Conservation (phyloP, 768 basidiomycete species). For the Russula griseocarnosa region DNA sequence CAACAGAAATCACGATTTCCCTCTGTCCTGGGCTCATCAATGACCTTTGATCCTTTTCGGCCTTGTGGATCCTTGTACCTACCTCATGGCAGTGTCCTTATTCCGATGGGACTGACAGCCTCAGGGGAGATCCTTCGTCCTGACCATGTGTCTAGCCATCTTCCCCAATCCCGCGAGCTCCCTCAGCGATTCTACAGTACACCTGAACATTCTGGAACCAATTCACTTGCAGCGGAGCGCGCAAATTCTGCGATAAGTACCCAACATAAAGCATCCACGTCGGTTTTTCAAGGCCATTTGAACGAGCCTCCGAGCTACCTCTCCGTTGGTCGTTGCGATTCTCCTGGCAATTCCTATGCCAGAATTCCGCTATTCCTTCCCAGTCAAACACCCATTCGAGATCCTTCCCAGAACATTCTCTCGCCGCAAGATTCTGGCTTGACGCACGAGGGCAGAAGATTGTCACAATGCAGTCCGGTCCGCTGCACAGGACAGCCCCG, state of each 20-base stretch:
- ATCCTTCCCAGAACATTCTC: not conserved
- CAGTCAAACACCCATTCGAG: conserved; percentile 19
- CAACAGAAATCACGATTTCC: not conserved
- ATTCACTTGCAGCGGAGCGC: not conserved
- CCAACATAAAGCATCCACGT: not conserved
- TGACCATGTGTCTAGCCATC: not conserved
- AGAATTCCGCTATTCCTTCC: conserved; percentile 19
- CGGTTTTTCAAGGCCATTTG: not conserved
- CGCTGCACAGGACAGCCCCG: not conserved
- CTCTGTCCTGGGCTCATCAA: not conserved
- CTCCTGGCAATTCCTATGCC: not conserved
- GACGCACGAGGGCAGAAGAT: not conserved
- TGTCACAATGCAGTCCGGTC: not conserved
- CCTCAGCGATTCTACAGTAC: not conserved
- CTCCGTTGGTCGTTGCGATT: not conserved
- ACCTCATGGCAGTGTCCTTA: not conserved
- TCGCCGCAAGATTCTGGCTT: not conserved
- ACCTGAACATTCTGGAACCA: not conserved
- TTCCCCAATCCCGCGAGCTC: not conserved
- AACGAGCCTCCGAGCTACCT: not conserved
- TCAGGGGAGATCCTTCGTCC: not conserved
- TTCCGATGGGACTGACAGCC: not conserved
- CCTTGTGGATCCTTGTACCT: not conserved
- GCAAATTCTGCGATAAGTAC: not conserved
- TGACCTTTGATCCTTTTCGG: not conserved